A percentile compares a stretch with the other conserved stretches of the same genome.
phyloP scores from a whole-genome alignment of 352 stramenopile species.

The Globisporangium irregulare region DNA sequence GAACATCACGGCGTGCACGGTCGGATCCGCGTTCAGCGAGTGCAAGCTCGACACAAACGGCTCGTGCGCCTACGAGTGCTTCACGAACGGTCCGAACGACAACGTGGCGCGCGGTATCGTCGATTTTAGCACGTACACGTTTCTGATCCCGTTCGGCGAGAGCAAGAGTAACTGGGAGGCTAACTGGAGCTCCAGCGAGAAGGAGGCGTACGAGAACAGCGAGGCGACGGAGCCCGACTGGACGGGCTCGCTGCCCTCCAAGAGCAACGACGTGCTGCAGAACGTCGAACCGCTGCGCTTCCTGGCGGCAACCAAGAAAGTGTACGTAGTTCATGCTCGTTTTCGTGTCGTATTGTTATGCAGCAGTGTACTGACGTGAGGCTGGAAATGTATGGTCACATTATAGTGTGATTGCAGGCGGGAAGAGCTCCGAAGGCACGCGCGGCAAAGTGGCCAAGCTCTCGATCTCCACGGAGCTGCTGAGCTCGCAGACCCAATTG shows the following conservation, averaged over 20 bases:
- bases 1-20: conserved; percentile 7
- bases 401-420: conserved; percentile 44
- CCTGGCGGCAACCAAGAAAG: conserved; percentile 23
- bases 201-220: conserved; percentile 20
- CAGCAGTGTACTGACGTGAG: background rate
- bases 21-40: conserved; percentile 22
- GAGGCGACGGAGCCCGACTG: conserved; percentile 19
- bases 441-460: conserved; percentile 44
- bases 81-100: conserved; percentile 37
- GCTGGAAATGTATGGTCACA: background rate
- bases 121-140: conserved; percentile 46
- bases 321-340: conserved; percentile 20
- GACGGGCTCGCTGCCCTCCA: conserved; percentile 29
- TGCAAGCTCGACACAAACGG: conserved; percentile 23
- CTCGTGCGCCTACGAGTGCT: conserved; percentile 50
- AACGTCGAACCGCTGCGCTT: conserved; percentile 35
- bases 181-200: conserved; percentile 30
- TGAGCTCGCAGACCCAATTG: conserved; percentile 34
- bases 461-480: conserved; percentile 27
- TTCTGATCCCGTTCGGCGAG: conserved; percentile 55
- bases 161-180: conserved; percentile 41
- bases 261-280: conserved; percentile 31
- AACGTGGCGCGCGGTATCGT: conserved; percentile 42
- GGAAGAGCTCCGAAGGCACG: conserved; percentile 38
- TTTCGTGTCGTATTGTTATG: background rate